Evolutionary conservation across 176 grass and related monocot genomes (phyloP).

Genomic region (Avena atlantica): DNA sequence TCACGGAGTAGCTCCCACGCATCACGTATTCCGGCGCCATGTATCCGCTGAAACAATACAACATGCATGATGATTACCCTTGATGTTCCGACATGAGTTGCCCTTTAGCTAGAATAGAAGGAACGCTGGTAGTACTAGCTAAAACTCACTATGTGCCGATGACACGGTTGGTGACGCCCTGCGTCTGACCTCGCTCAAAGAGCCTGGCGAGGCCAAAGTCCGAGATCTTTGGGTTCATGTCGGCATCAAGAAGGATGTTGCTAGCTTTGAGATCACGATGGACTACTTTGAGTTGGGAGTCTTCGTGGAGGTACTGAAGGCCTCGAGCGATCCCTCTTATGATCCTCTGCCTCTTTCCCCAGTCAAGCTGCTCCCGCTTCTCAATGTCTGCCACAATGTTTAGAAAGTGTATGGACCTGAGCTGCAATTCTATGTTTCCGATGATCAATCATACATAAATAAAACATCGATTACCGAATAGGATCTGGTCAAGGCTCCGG

Average conservation of each 20-base stretch:
- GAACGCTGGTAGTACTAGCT: not conserved
- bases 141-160: not conserved
- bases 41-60: conserved; percentile 32
- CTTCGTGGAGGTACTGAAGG: not conserved
- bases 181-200: not conserved
- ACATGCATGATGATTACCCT: not conserved
- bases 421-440: not conserved
- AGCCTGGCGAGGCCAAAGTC: not conserved
- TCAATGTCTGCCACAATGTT: not conserved
- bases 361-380: not conserved
- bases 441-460: not conserved
- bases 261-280: conserved; percentile 4
- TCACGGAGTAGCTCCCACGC: conserved; percentile 48
- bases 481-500: conserved; percentile 26
- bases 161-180: not conserved
- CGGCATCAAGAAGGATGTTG: not conserved
- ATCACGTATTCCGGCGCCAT: conserved; percentile 50
- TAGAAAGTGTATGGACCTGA: not conserved
- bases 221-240: conserved; percentile 7
- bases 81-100: not conserved
- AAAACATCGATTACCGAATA: conserved; percentile 13
- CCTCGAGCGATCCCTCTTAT: not conserved
- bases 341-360: not conserved
- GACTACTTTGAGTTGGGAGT: conserved; percentile 4
- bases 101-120: not conserved